A percentile compares a stretch with the other conserved stretches of the same genome.
Conservation (phyloP, 2,329 filamentous ascomycete genomes). For the Exophiala calicioides region DNA sequence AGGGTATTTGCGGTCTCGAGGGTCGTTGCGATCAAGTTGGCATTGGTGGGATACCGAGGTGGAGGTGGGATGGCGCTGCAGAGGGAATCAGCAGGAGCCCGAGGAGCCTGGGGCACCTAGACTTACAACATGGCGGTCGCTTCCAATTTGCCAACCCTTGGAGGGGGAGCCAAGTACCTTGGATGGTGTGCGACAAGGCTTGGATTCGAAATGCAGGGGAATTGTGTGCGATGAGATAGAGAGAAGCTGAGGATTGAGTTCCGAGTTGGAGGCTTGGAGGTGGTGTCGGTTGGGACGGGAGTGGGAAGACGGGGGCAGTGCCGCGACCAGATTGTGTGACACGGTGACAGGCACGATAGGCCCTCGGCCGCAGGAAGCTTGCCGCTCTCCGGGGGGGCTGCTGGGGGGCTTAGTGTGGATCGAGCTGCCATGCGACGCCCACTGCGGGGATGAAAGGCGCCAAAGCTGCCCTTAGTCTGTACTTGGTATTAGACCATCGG, state of each 20-base stretch:
- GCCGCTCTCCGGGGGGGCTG: too few relatives aligned
- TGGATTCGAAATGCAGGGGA: not conserved
- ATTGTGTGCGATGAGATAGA: not conserved
- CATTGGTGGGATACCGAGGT: conserved; percentile 72
- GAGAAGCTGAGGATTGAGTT: not conserved
- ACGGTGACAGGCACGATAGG: too few relatives aligned
- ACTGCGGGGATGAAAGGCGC: too few relatives aligned
- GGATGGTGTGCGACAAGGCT: not conserved
- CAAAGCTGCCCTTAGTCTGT: too few relatives aligned
- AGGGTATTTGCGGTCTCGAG: conserved; percentile 94
- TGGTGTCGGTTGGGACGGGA: not conserved
- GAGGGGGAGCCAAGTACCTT: not conserved
- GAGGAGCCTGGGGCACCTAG: not conserved
- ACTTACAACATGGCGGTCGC: conserved; percentile 31
- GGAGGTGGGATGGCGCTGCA: conserved; percentile 79
- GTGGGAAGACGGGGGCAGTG: not conserved
- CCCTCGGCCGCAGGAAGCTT: too few relatives aligned
- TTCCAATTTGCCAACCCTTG: not conserved
- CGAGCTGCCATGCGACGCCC: too few relatives aligned
- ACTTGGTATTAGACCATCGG: too few relatives aligned
- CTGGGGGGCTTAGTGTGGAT: too few relatives aligned
- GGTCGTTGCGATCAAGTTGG: conserved; percentile 69
- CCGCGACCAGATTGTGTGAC: not conserved
- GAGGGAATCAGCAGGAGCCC: conserved; percentile 11
- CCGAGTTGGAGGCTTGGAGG: not conserved